Percentiles rank a stretch among this genome's conserved stretches.
These are phyloP conservation scores for Limonomyces culmigenus DNA, from an alignment of 1,284 basidiomycete genomes.

Conservation along the genomic window DNA sequence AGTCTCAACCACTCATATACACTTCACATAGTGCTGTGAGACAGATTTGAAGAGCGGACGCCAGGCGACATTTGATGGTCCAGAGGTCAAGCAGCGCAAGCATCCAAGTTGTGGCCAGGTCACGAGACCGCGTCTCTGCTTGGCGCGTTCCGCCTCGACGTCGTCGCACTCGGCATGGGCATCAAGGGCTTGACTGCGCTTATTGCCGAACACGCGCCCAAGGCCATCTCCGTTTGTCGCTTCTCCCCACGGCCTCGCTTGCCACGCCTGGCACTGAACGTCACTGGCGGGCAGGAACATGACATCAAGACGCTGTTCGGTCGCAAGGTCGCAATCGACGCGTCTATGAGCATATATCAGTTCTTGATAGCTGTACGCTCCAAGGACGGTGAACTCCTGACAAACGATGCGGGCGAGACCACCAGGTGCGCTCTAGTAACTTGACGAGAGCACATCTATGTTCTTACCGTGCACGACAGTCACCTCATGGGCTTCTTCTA, in stretches of 20 bases:
- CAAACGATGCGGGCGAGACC: slow-evolving; percentile 92
- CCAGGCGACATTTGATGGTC: no score
- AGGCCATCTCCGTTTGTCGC: slow-evolving; percentile 40
- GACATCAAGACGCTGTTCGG: slow-evolving; percentile 97
- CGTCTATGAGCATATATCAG: slow-evolving; percentile 91
- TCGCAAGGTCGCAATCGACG: slow-evolving; percentile 96
- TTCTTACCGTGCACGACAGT: slow-evolving; percentile 20
- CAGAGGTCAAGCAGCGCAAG: no score
- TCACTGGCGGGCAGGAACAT: slow-evolving; percentile 52
- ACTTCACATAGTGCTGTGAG: no score
- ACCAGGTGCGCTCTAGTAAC: slow-evolving; percentile 37
- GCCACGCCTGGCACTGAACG: neutral
- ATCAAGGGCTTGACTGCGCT: slow-evolving; percentile 89
- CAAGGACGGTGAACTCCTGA: slow-evolving; percentile 91
- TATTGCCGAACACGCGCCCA: slow-evolving; percentile 80
- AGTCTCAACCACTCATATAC: no score
- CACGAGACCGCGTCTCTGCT: neutral
- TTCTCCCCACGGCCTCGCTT: neutral
- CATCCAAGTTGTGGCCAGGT: no score
- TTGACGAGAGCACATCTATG: neutral
- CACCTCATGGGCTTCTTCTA: slow-evolving; percentile 99
- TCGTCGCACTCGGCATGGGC: slow-evolving; percentile 33
- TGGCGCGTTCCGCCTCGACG: neutral
- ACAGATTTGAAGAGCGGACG: no score
- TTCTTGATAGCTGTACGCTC: slow-evolving; percentile 97